Base-by-base conservation (phyloP, 2,329 filamentous ascomycete species). In the Cordyceps javanica region DNA sequence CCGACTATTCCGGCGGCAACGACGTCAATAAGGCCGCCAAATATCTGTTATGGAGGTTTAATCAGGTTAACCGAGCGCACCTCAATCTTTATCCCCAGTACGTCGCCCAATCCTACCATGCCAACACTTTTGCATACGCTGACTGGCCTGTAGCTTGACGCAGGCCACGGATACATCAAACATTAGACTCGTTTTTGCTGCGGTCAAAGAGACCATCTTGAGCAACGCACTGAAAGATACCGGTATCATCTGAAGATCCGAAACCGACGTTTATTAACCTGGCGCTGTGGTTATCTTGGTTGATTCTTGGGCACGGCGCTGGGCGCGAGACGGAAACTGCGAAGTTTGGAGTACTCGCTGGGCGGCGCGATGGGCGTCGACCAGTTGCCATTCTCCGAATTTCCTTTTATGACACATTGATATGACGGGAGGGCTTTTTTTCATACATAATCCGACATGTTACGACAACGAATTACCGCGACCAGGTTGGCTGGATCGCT, bases 151-250 rank as follows among this genome's bases (percentile, higher is more conserved):
- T 66, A 97, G 93, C 74, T 83, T 99, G 61, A 99, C 94, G 34
- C 94, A 99, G 88, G 94, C 94, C 46, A 99, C 94, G 62, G 94
- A 99, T 72, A 99, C 94, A 4, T 97, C 92, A 54, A 99, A 99
- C 69, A 97, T 99, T 68, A 90, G 94, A 63, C 82, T 99, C 38
- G 94, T 99, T 49, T 99, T 99, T 74, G 94, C 93, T 34, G 94
- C 94, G 9, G 94, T 99, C 60, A 99, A 99, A 73, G 94, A 99
- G 76, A 99, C 94, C 34, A 99, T 99, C 68, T 77, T 99, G 65
- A 96, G 97, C 74, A 99, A 99, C 72, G 94, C 94, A 49, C 82
- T 99, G 65, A 97, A 96, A 76, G 94, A 99, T 73, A 97, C 94
- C 23, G 94, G 94, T 65, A 97, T 99, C 72, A 84, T 99, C 66